Conservation (phyloP, 352 stramenopile genomes). For the Discostella stelligera region DNA sequence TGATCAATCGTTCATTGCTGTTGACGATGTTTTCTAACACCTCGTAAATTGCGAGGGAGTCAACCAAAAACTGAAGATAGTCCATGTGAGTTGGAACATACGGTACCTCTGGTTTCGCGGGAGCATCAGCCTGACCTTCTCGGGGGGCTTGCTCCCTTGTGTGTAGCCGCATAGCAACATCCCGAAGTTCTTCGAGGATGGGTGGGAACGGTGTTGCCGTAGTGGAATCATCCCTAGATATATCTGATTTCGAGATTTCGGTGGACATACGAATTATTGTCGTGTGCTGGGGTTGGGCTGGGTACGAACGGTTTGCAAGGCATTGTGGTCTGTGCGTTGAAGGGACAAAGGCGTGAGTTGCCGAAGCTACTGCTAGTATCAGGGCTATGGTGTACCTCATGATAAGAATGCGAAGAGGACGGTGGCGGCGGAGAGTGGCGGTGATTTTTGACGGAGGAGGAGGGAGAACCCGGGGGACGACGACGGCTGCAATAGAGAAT, state of each 20-base stretch:
- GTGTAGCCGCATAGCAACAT: slow-evolving; percentile 69
- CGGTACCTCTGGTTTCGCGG: slow-evolving; percentile 39
- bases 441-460: not conserved
- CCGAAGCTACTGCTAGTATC: not conserved
- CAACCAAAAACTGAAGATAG: slow-evolving; percentile 77
- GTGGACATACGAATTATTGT: slow-evolving; percentile 24
- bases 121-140: slow-evolving; percentile 59
- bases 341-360: slow-evolving; percentile 24
- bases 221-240: not conserved
- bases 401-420: not conserved
- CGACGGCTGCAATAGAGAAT: too few species aligned
- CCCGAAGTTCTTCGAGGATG: slow-evolving; percentile 60
- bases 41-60: slow-evolving; percentile 70
- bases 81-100: slow-evolving; percentile 62
- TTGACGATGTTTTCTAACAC: slow-evolving; percentile 74
- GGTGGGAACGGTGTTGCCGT: slow-evolving; percentile 25
- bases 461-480: too few species aligned
- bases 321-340: slow-evolving; percentile 2
- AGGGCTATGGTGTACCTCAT: slow-evolving; percentile 21
- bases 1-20: slow-evolving; percentile 34
- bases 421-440: not conserved
- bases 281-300: not conserved
- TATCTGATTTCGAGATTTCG: slow-evolving; percentile 6
- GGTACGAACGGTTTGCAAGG: not conserved
- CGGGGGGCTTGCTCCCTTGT: slow-evolving; percentile 71